Conservation (phyloP, 225 moss, liverwort and hornwort genomes). For the Polytrichum commune region DNA sequence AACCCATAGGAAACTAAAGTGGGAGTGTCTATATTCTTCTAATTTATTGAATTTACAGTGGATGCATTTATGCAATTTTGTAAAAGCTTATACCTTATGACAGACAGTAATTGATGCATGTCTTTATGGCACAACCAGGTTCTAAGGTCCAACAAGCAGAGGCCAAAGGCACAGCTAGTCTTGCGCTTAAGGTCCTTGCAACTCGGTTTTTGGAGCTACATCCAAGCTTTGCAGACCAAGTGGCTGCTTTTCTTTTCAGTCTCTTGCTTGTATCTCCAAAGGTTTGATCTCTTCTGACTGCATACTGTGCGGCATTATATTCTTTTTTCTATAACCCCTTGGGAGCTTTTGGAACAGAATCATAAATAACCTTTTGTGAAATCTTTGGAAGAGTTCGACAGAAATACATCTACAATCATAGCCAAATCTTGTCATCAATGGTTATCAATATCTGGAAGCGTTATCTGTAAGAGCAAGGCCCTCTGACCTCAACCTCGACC, state of each 20-base stretch:
- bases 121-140: constrained; percentile 10
- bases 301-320: no score
- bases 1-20: no score
- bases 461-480: no score
- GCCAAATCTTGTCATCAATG: no score
- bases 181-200: constrained; percentile 58
- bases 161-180: constrained; percentile 38
- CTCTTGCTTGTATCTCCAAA: constrained; percentile 57
- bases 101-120: not conserved
- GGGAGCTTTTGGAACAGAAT: no score
- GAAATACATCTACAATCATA: not conserved
- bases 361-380: no score
- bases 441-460: no score
- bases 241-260: constrained; percentile 55
- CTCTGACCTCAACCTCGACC: no score
- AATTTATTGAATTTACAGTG: not conserved
- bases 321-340: no score
- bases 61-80: not conserved
- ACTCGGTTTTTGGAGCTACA: constrained; percentile 58
- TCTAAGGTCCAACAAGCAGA: constrained; percentile 20
- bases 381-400: no score
- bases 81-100: not conserved
- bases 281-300: constrained; percentile 28
- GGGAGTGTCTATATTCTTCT: no score
- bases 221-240: constrained; percentile 57